A percentile compares a stretch with the other conserved stretches of the same genome.
phyloP scores from a whole-genome alignment of 139 green algal genomes.

The Raphidocelis subcapitata region DNA sequence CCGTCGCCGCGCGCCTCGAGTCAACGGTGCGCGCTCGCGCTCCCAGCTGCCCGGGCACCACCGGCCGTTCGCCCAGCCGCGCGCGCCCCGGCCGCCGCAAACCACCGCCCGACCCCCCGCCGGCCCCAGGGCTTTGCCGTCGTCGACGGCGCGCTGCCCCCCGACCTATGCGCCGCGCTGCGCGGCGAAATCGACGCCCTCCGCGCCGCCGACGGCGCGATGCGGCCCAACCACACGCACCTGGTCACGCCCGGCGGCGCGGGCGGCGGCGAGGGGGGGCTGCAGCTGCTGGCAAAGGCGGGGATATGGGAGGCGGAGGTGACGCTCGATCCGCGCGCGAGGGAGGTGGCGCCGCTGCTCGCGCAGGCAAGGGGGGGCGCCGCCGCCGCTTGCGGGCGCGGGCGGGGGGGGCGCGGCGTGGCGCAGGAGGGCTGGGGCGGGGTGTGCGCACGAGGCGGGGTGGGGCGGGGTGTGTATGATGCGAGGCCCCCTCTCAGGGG shows the following conservation, averaged over 20 bases:
- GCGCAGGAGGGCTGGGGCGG: no score
- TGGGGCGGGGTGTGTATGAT: no score
- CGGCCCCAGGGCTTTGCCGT: conserved; percentile 64
- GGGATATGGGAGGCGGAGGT: conserved; percentile 56
- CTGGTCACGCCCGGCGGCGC: conserved; percentile 34
- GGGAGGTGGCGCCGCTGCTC: conserved; percentile 44
- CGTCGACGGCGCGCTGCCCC: conserved; percentile 45
- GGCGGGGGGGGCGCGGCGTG: no score
- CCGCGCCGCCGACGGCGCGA: conserved; percentile 14
- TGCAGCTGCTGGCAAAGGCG: conserved; percentile 53
- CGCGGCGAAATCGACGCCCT: conserved; percentile 40
- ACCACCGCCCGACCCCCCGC: no score
- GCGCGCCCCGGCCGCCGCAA: neutral
- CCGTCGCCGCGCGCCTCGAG: no score
- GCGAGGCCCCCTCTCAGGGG: no score
- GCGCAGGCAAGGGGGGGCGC: no score
- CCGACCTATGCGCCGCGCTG: neutral
- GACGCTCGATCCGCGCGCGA: conserved; percentile 21
- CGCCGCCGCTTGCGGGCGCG: no score
- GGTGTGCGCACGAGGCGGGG: no score
- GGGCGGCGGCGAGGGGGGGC: neutral
- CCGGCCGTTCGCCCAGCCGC: no score
- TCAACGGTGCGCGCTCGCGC: no score
- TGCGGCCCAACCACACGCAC: conserved; percentile 72
- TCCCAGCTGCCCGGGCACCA: no score